These are phyloP conservation scores for Perkinsus olseni DNA, from an alignment of 169 alveolate species.

Conservation along the genomic window DNA sequence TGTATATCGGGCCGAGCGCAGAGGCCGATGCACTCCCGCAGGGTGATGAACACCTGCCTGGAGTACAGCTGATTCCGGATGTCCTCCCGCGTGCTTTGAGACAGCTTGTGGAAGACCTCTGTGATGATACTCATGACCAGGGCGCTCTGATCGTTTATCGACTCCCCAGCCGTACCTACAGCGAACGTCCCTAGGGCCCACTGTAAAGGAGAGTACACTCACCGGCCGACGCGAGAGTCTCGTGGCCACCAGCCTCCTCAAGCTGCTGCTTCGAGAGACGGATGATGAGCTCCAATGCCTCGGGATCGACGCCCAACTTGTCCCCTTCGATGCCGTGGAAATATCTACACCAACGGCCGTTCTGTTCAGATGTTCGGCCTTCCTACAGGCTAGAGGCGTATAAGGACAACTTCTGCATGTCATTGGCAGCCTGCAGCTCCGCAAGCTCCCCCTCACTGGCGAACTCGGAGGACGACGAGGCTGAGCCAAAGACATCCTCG, in stretches of 20 bases:
- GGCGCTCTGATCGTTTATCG: neutral
- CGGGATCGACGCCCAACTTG: neutral
- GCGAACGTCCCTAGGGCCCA: neutral
- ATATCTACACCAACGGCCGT: neutral
- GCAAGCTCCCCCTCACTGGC: neutral
- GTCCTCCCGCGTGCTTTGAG: neutral
- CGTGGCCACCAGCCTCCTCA: neutral
- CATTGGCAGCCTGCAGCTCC: neutral
- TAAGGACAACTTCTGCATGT: neutral
- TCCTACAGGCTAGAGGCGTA: neutral
- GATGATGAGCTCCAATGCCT: neutral
- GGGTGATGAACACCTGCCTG: neutral
- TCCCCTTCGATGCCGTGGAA: neutral
- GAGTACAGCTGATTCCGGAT: neutral
- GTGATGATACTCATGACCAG: neutral
- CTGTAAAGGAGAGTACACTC: neutral
- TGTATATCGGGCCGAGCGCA: neutral
- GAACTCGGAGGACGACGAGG: neutral
- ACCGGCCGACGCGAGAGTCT: neutral
- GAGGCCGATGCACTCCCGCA: neutral
- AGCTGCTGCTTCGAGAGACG: neutral
- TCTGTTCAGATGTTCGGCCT: neutral
- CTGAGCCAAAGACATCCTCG: neutral
- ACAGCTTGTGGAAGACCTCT: neutral
- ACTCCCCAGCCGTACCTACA: neutral